Evolutionary conservation across 768 basidiomycete species (phyloP).

Genomic region (Phallus indusiatus): DNA sequence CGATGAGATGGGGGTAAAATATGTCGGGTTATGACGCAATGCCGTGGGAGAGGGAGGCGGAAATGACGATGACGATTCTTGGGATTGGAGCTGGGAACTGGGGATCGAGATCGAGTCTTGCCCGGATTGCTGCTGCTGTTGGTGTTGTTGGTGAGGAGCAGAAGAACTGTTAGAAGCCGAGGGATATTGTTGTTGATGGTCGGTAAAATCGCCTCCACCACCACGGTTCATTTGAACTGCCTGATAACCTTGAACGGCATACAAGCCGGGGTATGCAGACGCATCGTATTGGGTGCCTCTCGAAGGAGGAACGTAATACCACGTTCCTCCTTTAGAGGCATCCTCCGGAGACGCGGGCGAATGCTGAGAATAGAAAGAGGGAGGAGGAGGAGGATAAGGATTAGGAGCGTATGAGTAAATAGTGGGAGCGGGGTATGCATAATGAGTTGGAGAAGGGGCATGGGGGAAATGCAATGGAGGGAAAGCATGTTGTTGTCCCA

Average conservation of each 20-base stretch:
- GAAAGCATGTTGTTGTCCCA: too few relatives aligned
- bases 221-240: not conserved
- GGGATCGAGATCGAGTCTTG: not conserved
- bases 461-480: constrained; percentile 14
- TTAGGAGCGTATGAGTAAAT: constrained; percentile 5
- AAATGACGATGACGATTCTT: not conserved
- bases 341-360: not conserved
- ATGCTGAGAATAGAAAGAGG: not conserved
- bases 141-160: too few relatives aligned
- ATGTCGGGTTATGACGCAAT: not conserved
- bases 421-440: constrained; percentile 7
- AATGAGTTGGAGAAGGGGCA: constrained; percentile 12
- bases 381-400: constrained; percentile 7
- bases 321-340: constrained; percentile 6
- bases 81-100: not conserved
- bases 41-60: not conserved
- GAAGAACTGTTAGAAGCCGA: constrained; percentile 1
- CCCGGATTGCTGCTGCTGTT: not conserved
- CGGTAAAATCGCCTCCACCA: too few relatives aligned
- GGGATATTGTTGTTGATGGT: constrained; percentile 3
- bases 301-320: constrained; percentile 9
- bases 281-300: constrained; percentile 7
- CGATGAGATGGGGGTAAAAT: not conserved
- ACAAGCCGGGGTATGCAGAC: constrained; percentile 4
- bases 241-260: constrained; percentile 5